Base-by-base conservation (phyloP, 2,329 filamentous ascomycete genomes). In the Penicillium brasilianum region DNA sequence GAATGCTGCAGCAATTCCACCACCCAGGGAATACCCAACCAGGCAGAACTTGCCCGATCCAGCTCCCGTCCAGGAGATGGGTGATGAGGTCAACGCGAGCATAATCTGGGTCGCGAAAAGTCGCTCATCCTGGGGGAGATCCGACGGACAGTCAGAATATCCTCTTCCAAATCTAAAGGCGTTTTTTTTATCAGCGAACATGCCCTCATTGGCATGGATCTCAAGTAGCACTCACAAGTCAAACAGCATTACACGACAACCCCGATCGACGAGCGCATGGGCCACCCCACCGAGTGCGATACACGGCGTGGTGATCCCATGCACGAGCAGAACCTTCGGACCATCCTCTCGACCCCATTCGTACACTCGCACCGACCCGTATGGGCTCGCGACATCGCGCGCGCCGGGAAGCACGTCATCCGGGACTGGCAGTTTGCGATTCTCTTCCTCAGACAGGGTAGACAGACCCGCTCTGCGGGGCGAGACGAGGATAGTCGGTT, bases 241-340 rank as follows among this genome's bases (percentile, higher is more conserved):
- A 71, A 94, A 92, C 1, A 94, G 78, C 85, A 96, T 89, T 2
- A 96, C 91, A 62, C 92, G 83, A 74, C 85, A 93, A 0, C 91
- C 90, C 58, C 81, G 82, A 7, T 80, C 78, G 0, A 85, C 90
- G 55, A 96, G 81, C 55, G 83, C 84, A 71, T 87, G 81, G 14
- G 89, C 90, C 37, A 95, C 74, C 44, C 85, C 83, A 2, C 87
- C 87, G 18, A 94, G 78, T 0, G 90, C 84, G 51, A 93, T 80
- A 63, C 87, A 88, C 0, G 92, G 92, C 6, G 91, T 95, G 53
- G 87, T 90, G 69, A 95, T 93, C 5, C 92, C 92, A 74, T 94
- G 92, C 16, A 96, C 78, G 28, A 96, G 79, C 14, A 96, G 78
- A 1, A 94, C 87, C 70, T 88, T 92, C 30, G 87, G 83, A 1